These are phyloP conservation scores for Calamus simplicifolius DNA, from an alignment of 176 grass and related monocot species.

Conservation along the genomic window DNA sequence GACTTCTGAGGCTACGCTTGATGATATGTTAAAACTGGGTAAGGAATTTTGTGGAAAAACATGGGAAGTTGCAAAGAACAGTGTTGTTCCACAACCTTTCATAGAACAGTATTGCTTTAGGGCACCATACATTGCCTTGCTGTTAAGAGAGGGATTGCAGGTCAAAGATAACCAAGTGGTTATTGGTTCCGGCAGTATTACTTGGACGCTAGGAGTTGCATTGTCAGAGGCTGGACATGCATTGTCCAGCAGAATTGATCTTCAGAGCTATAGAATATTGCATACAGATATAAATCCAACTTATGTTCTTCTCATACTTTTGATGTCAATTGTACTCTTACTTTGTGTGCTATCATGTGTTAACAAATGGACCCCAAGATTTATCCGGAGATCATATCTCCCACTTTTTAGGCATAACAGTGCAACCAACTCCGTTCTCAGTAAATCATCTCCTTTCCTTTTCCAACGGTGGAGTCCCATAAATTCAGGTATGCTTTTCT, in stretches of 20 bases:
- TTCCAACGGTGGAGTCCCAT: constrained; percentile 80
- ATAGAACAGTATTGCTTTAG: constrained; percentile 97
- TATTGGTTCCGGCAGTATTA: constrained; percentile 81
- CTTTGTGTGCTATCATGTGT: constrained; percentile 56
- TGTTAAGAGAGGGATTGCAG: constrained; percentile 88
- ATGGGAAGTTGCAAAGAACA: constrained; percentile 81
- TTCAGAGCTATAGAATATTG: constrained; percentile 65
- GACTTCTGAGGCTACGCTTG: constrained; percentile 55
- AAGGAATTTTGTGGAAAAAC: constrained; percentile 77
- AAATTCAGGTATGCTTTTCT: constrained; percentile 53
- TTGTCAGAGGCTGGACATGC: constrained; percentile 69
- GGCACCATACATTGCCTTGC: constrained; percentile 74
- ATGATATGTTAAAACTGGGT: constrained; percentile 70
- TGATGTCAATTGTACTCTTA: constrained; percentile 61
- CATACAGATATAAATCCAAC: constrained; percentile 60
- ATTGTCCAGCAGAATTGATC: constrained; percentile 48
- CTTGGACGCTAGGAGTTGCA: constrained; percentile 91
- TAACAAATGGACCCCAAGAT: constrained; percentile 63
- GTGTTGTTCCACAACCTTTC: constrained; percentile 86
- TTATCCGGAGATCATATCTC: constrained; percentile 69
- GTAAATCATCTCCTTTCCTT: constrained; percentile 52
- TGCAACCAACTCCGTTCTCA: constrained; percentile 43
- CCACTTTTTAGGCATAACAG: constrained; percentile 63
- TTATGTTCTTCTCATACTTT: constrained; percentile 58
- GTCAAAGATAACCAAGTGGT: constrained; percentile 76